These are phyloP conservation scores for Dactylellina parvicollis DNA, from an alignment of 2,329 filamentous ascomycete genomes.

Conservation along the genomic window DNA sequence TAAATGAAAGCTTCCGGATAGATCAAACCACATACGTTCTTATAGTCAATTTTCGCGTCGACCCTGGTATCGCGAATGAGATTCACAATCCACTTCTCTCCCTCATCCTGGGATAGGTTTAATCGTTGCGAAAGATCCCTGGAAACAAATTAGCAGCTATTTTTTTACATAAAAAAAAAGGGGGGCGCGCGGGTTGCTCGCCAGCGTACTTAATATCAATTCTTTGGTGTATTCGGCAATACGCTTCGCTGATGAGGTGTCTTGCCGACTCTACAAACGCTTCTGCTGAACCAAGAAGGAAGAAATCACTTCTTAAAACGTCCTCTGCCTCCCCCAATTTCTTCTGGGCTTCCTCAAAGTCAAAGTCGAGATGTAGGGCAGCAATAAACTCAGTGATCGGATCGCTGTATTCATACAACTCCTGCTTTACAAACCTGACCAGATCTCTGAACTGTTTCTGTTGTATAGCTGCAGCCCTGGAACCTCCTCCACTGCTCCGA, in stretches of 20 bases:
- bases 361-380: conserved; percentile 93
- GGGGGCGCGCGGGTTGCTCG: not conserved
- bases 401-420: conserved; percentile 96
- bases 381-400: conserved; percentile 96
- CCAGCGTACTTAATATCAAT: conserved; percentile 84
- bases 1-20: not conserved
- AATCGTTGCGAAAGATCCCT: conserved; percentile 89
- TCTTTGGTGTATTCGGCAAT: conserved; percentile 99
- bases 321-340: conserved; percentile 87
- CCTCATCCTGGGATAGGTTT: conserved; percentile 89
- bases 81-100: conserved; percentile 99
- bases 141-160: conserved; percentile 55
- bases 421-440: conserved; percentile 92
- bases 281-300: conserved; percentile 84
- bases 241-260: conserved; percentile 97
- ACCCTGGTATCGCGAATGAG: conserved; percentile 96
- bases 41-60: conserved; percentile 99
- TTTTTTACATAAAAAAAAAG: not conserved
- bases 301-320: conserved; percentile 93
- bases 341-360: conserved; percentile 95
- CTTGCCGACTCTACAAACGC: conserved; percentile 91
- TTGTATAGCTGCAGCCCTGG: conserved; percentile 82
- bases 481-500: conserved; percentile 65
- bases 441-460: conserved; percentile 99
- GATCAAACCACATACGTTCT: conserved; percentile 67